These are phyloP conservation scores for Talaromyces funiculosus DNA, from an alignment of 2,329 filamentous ascomycete genomes.

Conservation along the genomic window DNA sequence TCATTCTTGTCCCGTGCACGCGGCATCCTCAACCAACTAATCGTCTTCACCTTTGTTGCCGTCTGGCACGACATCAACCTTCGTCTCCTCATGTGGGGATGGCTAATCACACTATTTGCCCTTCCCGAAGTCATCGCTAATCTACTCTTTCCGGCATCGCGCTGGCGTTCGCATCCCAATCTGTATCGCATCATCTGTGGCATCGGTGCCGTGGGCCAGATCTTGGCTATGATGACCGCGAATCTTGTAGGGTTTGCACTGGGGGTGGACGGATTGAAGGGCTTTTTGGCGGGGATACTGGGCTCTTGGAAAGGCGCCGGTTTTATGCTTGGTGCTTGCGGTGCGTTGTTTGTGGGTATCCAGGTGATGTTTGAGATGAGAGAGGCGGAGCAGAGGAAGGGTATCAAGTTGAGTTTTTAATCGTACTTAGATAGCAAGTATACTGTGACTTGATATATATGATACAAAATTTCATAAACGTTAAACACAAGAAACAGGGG, in stretches of 20 bases:
- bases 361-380: slow-evolving; percentile 97
- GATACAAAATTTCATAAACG: neutral
- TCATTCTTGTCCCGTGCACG: slow-evolving; percentile 46
- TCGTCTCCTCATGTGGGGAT: slow-evolving; percentile 87
- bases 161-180: slow-evolving; percentile 64
- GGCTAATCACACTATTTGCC: slow-evolving; percentile 92
- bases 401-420: slow-evolving; percentile 77
- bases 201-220: slow-evolving; percentile 72
- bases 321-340: slow-evolving; percentile 67
- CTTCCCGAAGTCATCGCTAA: slow-evolving; percentile 74
- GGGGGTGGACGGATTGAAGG: slow-evolving; percentile 78
- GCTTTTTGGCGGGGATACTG: slow-evolving; percentile 68
- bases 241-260: slow-evolving; percentile 95
- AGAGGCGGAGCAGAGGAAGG: slow-evolving; percentile 74
- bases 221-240: slow-evolving; percentile 91
- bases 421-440: too few relatives aligned
- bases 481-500: neutral
- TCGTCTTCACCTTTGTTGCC: slow-evolving; percentile 93
- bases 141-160: slow-evolving; percentile 65
- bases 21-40: slow-evolving; percentile 68
- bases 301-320: slow-evolving; percentile 67
- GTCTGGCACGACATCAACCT: slow-evolving; percentile 97
- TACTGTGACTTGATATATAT: neutral
- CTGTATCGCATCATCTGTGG: slow-evolving; percentile 75
- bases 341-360: slow-evolving; percentile 72